Base-by-base conservation (phyloP, 192 early-diverging fungal genomes). In the Coemansia sp. region DNA sequence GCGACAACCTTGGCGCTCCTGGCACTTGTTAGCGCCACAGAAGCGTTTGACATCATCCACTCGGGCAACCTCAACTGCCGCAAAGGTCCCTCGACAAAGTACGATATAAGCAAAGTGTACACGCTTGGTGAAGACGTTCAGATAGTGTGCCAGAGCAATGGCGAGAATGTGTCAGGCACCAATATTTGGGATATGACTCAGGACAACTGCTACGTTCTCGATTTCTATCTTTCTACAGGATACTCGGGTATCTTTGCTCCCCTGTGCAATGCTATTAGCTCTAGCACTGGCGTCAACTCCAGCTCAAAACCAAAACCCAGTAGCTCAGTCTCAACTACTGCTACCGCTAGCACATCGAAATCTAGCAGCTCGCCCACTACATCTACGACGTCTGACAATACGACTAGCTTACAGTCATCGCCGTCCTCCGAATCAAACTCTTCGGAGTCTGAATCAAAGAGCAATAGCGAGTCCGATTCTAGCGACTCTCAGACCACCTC, bases 1-100 rank as follows among this genome's bases (percentile, higher is more conserved):
- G 54, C 54, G 29, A 35, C 54, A 16, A 35, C 54, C 16, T 68
- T 59, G 35, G 63, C 2, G 63, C 64, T 35, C 9, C 63, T 35
- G n/a, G 48, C 63, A 13, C 63, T 76, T 1, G 7, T 73, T 13
- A 34, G 78, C 44, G 75, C 71, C 41, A 59, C 46, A 3, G 31
- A 59, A 0, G 75, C 79, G 2, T 82, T 70, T 59, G 67, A 72
- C 44, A 81, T 85, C 10, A 51, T 70, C 46, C 41, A 69, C 40
- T 50, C 83, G 2, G 57, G 59, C 51, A 73, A 53, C n/a, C 68
- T 82, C 16, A 77, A 85, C 69, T 85, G 83, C 54, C 83, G 83
- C 41, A 27, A 57, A 34, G 59, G 66, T 13, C 75, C 83, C 1
- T 59, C 79, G 1, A 69, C 79, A 56, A 66, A 53, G 6, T 61